phyloP scores from a whole-genome alignment of 768 basidiomycete species.

The Leccinum disarticulatum region DNA sequence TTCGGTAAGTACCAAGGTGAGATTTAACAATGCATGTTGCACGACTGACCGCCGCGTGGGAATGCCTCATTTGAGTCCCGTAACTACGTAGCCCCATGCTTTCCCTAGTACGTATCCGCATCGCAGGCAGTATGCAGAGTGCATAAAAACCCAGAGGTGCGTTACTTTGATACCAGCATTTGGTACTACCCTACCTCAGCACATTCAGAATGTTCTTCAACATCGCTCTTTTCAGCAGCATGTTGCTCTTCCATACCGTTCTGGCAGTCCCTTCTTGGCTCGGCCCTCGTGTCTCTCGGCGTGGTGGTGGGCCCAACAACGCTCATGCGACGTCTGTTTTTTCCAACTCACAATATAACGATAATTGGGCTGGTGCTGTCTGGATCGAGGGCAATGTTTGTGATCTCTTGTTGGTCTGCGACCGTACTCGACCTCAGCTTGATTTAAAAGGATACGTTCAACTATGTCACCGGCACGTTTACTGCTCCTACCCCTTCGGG shows the following conservation, averaged over 20 bases:
- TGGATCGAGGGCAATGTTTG: not conserved
- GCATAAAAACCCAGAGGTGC: not conserved
- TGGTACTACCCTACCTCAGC: not conserved
- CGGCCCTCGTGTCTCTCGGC: not conserved
- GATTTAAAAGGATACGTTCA: slow-evolving; percentile 7
- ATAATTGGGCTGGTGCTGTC: slow-evolving; percentile 15
- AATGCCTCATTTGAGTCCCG: not conserved
- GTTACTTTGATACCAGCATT: not conserved
- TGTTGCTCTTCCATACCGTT: not conserved
- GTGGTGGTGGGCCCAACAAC: not conserved
- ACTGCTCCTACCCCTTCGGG: slow-evolving; percentile 10
- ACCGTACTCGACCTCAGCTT: slow-evolving; percentile 1
- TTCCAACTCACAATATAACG: not conserved
- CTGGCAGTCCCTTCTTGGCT: slow-evolving; percentile 1
- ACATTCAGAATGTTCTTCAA: slow-evolving; percentile 4
- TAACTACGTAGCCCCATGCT: not conserved
- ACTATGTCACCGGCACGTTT: slow-evolving; percentile 9
- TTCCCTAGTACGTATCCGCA: not conserved
- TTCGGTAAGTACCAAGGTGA: not conserved
- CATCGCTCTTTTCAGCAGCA: not conserved
- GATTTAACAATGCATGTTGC: not conserved
- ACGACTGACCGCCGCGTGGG: not conserved
- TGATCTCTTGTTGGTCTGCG: not conserved
- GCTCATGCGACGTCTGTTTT: not conserved
- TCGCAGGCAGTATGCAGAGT: not conserved